phyloP scores from a whole-genome alignment of 768 basidiomycete genomes.

The Gelatoporia subvermispora region DNA sequence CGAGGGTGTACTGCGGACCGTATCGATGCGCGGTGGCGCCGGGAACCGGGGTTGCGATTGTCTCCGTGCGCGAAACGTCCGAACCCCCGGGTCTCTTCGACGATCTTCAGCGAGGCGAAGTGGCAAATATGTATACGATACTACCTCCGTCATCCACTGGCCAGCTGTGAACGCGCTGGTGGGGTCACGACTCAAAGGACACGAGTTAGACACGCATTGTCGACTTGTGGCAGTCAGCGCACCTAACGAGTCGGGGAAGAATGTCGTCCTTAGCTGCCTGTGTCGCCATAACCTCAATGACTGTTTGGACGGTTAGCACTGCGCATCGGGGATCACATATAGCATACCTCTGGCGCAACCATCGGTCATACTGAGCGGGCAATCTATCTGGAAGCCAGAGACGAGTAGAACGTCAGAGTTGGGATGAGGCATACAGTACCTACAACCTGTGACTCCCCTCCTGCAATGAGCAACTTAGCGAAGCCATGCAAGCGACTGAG shows the following conservation, averaged over 20 bases:
- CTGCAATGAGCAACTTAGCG: constrained; percentile 56
- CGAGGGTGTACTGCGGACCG: constrained; percentile 50
- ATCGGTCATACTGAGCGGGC: constrained; percentile 78
- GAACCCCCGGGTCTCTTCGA: constrained; percentile 65
- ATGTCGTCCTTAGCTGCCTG: constrained; percentile 54
- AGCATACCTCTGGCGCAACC: constrained; percentile 56
- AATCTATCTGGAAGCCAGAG: constrained; percentile 48
- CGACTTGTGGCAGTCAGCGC: not conserved
- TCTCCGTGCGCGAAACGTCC: constrained; percentile 72
- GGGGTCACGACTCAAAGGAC: constrained; percentile 52
- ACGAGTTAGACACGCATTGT: not conserved
- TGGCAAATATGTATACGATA: not conserved
- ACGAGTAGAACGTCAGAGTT: not conserved
- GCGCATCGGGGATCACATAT: not conserved
- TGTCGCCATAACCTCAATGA: constrained; percentile 63
- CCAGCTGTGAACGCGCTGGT: constrained; percentile 62
- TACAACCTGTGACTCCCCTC: constrained; percentile 62
- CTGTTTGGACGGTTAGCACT: constrained; percentile 21
- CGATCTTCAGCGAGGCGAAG: not conserved
- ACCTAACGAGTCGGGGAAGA: constrained; percentile 60
- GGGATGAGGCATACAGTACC: constrained; percentile 11
- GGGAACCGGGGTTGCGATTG: constrained; percentile 41
- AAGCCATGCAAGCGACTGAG: constrained; percentile 63
- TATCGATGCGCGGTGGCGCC: constrained; percentile 22
- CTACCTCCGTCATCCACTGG: constrained; percentile 82